phyloP scores from a whole-genome alignment of 768 basidiomycete genomes.

The Lyophyllum shimeji region DNA sequence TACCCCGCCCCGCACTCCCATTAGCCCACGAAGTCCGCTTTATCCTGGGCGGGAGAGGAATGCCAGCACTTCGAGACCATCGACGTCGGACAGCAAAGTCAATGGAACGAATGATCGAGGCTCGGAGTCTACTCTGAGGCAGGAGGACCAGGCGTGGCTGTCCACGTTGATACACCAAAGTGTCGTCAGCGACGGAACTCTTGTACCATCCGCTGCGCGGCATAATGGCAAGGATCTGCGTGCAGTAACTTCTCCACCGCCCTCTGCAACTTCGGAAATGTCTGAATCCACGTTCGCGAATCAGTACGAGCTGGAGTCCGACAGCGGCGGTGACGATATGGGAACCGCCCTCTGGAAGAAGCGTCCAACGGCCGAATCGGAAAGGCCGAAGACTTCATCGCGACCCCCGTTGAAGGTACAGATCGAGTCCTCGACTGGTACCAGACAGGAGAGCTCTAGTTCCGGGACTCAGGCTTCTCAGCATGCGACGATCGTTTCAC shows the following conservation, averaged over 20 bases:
- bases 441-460: constrained; percentile 3
- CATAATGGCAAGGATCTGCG: neutral
- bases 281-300: constrained; percentile 13
- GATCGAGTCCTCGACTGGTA: constrained; percentile 29
- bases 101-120: constrained; percentile 17
- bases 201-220: constrained; percentile 15
- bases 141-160: constrained; percentile 29
- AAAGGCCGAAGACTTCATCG: constrained; percentile 27
- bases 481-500: constrained; percentile 20
- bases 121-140: constrained; percentile 29
- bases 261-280: constrained; percentile 18
- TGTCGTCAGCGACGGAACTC: constrained; percentile 20
- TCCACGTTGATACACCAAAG: constrained; percentile 19
- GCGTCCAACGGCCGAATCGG: constrained; percentile 31
- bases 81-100: constrained; percentile 25
- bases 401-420: constrained; percentile 47
- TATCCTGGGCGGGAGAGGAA: constrained; percentile 33
- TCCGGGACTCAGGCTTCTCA: constrained; percentile 6
- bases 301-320: constrained; percentile 45
- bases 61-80: constrained; percentile 20
- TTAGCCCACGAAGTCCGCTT: constrained; percentile 49
- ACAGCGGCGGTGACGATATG: constrained; percentile 40
- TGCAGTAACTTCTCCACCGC: constrained; percentile 22
- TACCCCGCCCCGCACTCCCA: constrained; percentile 63
- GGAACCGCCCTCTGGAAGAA: constrained; percentile 47